A percentile compares a stretch with the other conserved stretches of the same genome.
These are phyloP conservation scores for Sugiyamaella pinicola DNA, from an alignment of 1,139 yeast species.

Conservation along the genomic window DNA sequence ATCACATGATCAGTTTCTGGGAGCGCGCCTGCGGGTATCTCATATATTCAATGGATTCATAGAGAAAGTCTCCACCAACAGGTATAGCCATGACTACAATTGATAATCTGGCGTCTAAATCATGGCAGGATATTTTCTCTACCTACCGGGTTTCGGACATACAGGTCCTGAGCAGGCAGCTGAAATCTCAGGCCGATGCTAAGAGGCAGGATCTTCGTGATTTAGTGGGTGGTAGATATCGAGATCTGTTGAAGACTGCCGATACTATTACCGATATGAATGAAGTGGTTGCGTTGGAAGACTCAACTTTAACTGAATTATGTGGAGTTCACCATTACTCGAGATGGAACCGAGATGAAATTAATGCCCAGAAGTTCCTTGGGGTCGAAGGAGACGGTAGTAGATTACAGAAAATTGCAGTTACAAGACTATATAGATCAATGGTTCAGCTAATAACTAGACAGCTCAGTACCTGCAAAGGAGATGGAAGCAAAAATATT, in stretches of 20 bases:
- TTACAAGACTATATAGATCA: conserved; percentile 16
- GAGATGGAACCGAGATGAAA: conserved; percentile 28
- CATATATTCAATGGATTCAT: too few relatives aligned
- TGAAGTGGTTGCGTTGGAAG: conserved; percentile 41
- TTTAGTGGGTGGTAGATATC: conserved; percentile 65
- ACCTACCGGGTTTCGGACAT: conserved; percentile 34
- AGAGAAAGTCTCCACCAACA: too few relatives aligned
- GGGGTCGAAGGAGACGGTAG: neutral
- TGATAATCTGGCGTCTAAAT: conserved; percentile 9
- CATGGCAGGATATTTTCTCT: conserved; percentile 38
- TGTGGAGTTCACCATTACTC: conserved; percentile 26
- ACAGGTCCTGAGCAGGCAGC: conserved; percentile 30
- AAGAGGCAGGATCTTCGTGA: conserved; percentile 53
- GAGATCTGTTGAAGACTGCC: conserved; percentile 68
- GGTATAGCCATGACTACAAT: neutral
- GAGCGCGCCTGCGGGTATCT: too few relatives aligned
- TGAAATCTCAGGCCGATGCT: conserved; percentile 31
- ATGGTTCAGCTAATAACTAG: conserved; percentile 8
- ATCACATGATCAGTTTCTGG: too few relatives aligned
- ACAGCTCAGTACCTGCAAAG: neutral
- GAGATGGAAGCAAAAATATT: neutral
- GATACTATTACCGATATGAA: conserved; percentile 65
- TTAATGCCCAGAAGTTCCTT: conserved; percentile 22
- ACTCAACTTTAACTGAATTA: conserved; percentile 31
- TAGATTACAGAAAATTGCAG: conserved; percentile 19